These are phyloP conservation scores for Populus simonii DNA, from an alignment of 345 rosid species.

Conservation along the genomic window DNA sequence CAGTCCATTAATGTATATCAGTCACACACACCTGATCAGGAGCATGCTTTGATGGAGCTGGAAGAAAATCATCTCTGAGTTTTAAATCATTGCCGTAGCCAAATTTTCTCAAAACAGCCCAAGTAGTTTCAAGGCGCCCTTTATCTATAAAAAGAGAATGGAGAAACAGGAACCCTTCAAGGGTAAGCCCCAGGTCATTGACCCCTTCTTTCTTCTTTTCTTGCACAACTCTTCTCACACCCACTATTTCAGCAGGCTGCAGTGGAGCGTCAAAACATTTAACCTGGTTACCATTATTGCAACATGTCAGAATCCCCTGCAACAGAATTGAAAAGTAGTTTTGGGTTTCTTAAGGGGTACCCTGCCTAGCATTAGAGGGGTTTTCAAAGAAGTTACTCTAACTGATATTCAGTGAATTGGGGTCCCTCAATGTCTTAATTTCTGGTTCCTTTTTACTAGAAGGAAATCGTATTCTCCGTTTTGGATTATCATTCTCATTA, in stretches of 20 bases:
- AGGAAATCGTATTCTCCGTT: too few relatives aligned
- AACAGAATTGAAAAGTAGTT: not conserved
- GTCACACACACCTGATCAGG: conserved; percentile 62
- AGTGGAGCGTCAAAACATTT: conserved; percentile 71
- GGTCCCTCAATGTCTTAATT: too few relatives aligned
- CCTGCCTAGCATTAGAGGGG: too few relatives aligned
- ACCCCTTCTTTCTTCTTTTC: conserved; percentile 79
- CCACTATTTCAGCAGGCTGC: conserved; percentile 70
- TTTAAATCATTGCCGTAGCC: conserved; percentile 67
- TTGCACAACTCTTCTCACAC: conserved; percentile 75
- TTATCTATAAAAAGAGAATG: conserved; percentile 78
- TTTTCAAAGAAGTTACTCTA: too few relatives aligned
- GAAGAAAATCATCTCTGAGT: conserved; percentile 58
- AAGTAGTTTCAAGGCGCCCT: conserved; percentile 76
- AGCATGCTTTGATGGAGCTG: conserved; percentile 55
- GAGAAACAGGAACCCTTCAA: conserved; percentile 66
- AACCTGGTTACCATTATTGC: conserved; percentile 43
- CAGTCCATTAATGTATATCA: not conserved
- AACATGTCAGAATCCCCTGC: conserved; percentile 20
- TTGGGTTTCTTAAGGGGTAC: too few relatives aligned
- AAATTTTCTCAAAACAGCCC: conserved; percentile 79
- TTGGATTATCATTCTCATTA: too few relatives aligned
- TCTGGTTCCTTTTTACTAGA: too few relatives aligned
- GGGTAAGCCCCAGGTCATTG: conserved; percentile 72
- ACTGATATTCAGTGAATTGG: too few relatives aligned